Evolutionary conservation across 176 grass and related monocot genomes (phyloP), one percentile per base, ranked within the genome.

Genomic region (Alloteropsis semialata): DNA sequence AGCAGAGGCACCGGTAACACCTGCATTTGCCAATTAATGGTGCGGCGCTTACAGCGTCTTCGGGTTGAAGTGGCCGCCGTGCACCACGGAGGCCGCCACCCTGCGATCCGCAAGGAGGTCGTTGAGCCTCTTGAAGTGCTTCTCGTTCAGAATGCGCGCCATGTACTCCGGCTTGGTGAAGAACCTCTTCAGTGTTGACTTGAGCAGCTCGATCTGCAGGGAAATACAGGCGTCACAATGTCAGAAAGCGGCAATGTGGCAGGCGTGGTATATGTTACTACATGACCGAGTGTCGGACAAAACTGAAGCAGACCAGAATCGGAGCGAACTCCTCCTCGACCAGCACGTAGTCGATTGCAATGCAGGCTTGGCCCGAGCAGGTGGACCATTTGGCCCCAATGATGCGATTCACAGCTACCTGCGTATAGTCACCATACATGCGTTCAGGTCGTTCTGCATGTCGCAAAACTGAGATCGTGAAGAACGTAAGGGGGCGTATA

Each of bases 261-360:
- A 64, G 14, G 25, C 5, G 22, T 17, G n/a, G n/a, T 4, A 24
- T n/a, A 18, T 22, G 22, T 49, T 7, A 49, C 12, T 8, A 19
- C 2, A 28, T n/a, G 67, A 12, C 13, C 14, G 24, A 43, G 14
- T 25, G 48, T 70, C 2, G 22, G 54, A 57, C n/a, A 25, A 57
- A 57, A 27, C 10, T 5, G 28, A 34, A 55, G 0, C 43, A 62
- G 80, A 95, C 91, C 92, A 98, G 33, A 77, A 82, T 75, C 0
- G 85, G 89, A 0, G 93, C 96, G 14, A 93, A 98, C 19, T 75
- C 42, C 77, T 98, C 93, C 72, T 94, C 91, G 10, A 91, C 88
- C 54, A 95, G 80, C 55, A 98, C 16, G 85, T 98, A 95, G 45
- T 98, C 92, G 82, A 94, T 87, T 61, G 84, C 87, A 24, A 95